Conservation (phyloP, 768 basidiomycete species). For the Amanita rimosa region DNA sequence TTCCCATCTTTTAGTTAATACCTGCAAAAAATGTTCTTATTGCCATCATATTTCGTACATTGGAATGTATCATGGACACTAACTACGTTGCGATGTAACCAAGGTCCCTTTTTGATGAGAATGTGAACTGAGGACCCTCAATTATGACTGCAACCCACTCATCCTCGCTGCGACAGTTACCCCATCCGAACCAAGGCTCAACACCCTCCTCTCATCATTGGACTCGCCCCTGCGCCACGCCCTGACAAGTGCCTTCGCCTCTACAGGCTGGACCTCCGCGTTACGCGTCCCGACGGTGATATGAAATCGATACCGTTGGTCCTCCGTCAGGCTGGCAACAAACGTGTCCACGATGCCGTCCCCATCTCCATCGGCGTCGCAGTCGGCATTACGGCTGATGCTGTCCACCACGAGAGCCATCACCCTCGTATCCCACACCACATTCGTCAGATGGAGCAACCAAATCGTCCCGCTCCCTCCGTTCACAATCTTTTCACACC, state of each 20-base stretch:
- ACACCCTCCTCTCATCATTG: neutral
- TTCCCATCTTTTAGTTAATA: neutral
- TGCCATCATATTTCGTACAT: neutral
- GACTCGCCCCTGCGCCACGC: conserved; percentile 29
- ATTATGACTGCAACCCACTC: neutral
- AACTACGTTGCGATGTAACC: too few species aligned
- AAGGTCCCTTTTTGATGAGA: neutral
- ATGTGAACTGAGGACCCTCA: neutral
- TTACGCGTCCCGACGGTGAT: conserved; percentile 76
- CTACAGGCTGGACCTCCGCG: conserved; percentile 43
- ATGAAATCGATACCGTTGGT: conserved; percentile 49
- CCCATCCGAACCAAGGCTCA: neutral
- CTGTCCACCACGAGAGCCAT: conserved; percentile 55
- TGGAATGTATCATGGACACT: too few species aligned
- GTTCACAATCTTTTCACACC: conserved; percentile 34
- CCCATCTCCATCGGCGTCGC: conserved; percentile 7
- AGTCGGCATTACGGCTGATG: conserved; percentile 17
- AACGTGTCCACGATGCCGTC: conserved; percentile 24
- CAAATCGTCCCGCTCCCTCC: conserved; percentile 29
- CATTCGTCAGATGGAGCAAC: conserved; percentile 41
- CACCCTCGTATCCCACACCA: conserved; percentile 56
- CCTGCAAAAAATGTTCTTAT: neutral
- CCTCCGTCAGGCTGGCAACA: conserved; percentile 30
- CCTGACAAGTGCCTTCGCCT: conserved; percentile 59
- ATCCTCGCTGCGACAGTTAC: neutral